Evolutionary conservation across 139 green algal genomes (phyloP).

Genomic region (Tetradesmus lagerheimii): DNA sequence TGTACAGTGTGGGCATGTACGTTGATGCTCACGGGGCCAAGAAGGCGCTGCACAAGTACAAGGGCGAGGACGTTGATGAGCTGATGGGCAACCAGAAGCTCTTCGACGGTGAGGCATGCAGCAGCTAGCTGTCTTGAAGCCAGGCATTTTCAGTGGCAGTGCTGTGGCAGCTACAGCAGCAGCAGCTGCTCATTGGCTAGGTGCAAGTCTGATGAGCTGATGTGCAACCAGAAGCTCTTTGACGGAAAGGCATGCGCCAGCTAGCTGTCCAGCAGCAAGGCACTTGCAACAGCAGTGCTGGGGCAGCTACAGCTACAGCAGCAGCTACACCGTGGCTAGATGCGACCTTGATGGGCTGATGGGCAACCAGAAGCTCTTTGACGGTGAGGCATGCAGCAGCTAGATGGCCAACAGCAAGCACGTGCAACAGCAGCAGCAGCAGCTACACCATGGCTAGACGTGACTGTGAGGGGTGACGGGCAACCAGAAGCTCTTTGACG

Average conservation of each 20-base stretch:
- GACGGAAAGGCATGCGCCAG: too few species aligned
- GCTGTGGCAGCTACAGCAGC: not conserved
- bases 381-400: conserved; percentile 47
- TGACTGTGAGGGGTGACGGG: too few species aligned
- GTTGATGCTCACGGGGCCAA: conserved; percentile 68
- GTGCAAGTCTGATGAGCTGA: too few species aligned
- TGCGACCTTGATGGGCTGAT: conserved; percentile 30
- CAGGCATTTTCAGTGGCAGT: not conserved
- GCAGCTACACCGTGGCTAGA: too few species aligned
- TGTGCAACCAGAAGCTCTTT: not conserved
- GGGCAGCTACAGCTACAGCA: not conserved
- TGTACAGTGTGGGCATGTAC: conserved; percentile 81
- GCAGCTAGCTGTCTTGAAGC: too few species aligned
- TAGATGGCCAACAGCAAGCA: too few species aligned
- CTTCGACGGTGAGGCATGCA: conserved; percentile 55
- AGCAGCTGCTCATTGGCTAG: too few species aligned
- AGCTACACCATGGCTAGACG: too few species aligned
- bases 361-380: conserved; percentile 51
- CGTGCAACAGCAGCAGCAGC: too few species aligned
- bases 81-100: conserved; percentile 52
- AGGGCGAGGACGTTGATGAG: not conserved
- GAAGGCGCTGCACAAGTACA: conserved; percentile 56
- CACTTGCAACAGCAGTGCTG: not conserved
- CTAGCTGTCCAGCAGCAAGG: too few species aligned
- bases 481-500: not conserved